Conservation (phyloP, 139 green algal genomes). For the Tetradesmus obliquus region DNA sequence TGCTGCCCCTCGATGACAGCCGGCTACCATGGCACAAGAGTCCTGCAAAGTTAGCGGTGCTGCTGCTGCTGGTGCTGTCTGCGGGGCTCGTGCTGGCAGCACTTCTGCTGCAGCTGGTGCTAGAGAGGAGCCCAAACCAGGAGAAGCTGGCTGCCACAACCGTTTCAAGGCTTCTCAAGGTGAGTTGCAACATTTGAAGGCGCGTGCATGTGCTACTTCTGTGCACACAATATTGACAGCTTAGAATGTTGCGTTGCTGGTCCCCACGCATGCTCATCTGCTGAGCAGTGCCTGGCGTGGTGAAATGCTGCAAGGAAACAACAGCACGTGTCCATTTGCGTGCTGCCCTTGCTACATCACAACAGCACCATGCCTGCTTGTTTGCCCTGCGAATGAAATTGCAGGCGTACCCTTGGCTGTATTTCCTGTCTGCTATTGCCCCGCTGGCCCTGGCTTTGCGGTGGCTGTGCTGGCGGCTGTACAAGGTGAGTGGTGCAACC, state of each 20-base stretch:
- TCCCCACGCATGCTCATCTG: too few species aligned
- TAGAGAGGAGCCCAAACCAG: background rate
- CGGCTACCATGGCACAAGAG: background rate
- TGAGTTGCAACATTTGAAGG: background rate
- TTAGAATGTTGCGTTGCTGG: too few species aligned
- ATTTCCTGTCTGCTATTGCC: constrained; percentile 21
- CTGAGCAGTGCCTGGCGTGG: too few species aligned
- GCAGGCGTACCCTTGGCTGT: constrained; percentile 14
- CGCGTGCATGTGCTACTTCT: background rate
- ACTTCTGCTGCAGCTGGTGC: constrained; percentile 1
- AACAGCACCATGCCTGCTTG: too few species aligned
- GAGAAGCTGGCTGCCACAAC: background rate
- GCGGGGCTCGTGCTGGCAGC: background rate
- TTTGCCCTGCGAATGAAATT: background rate
- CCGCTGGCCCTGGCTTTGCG: background rate
- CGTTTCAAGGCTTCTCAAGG: background rate
- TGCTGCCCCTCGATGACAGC: background rate
- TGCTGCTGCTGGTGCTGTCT: background rate
- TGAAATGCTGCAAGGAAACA: too few species aligned
- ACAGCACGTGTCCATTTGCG: background rate
- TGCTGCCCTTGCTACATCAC: too few species aligned
- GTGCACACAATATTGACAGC: too few species aligned
- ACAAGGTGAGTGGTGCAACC: background rate
- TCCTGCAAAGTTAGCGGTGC: background rate
- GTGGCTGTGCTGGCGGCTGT: constrained; percentile 8